These are phyloP conservation scores for Agroathelia rolfsii DNA, from an alignment of 1,284 basidiomycete species.

Conservation along the genomic window DNA sequence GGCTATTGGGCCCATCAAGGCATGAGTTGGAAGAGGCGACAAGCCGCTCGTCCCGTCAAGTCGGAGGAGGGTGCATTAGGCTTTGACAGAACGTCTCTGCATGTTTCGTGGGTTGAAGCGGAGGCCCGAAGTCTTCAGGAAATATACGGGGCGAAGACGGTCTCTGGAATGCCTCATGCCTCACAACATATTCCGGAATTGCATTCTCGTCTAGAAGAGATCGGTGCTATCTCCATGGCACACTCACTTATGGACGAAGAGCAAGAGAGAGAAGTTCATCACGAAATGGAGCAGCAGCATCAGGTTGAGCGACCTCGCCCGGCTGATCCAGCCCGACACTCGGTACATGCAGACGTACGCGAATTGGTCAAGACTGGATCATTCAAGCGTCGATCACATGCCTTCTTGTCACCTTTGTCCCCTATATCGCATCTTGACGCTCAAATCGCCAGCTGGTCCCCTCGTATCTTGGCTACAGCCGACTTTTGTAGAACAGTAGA, in stretches of 20 bases:
- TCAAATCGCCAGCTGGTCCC: slow-evolving; percentile 14
- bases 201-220: slow-evolving; percentile 15
- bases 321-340: slow-evolving; percentile 16
- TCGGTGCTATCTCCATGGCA: slow-evolving; percentile 17
- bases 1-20: slow-evolving; percentile 42
- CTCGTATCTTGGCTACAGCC: slow-evolving; percentile 17
- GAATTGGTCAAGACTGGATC: slow-evolving; percentile 19
- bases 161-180: not conserved
- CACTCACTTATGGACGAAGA: slow-evolving; percentile 30
- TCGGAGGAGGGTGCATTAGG: slow-evolving; percentile 12
- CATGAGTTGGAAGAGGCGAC: slow-evolving; percentile 22
- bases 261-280: slow-evolving; percentile 37
- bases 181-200: slow-evolving; percentile 16
- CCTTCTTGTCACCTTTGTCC: slow-evolving; percentile 5
- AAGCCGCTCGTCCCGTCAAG: slow-evolving; percentile 2
- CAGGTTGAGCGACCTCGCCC: slow-evolving; percentile 26
- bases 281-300: slow-evolving; percentile 32
- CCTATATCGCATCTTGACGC: slow-evolving; percentile 3
- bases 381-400: too few relatives aligned
- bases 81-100: too few relatives aligned
- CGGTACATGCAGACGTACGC: slow-evolving; percentile 17
- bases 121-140: slow-evolving; percentile 29
- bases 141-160: slow-evolving; percentile 22
- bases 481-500: slow-evolving; percentile 24
- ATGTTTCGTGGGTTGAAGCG: slow-evolving; percentile 26